Evolutionary conservation across 169 alveolate genomes (phyloP).

Genomic region (Cyclospora cayetanensis): DNA sequence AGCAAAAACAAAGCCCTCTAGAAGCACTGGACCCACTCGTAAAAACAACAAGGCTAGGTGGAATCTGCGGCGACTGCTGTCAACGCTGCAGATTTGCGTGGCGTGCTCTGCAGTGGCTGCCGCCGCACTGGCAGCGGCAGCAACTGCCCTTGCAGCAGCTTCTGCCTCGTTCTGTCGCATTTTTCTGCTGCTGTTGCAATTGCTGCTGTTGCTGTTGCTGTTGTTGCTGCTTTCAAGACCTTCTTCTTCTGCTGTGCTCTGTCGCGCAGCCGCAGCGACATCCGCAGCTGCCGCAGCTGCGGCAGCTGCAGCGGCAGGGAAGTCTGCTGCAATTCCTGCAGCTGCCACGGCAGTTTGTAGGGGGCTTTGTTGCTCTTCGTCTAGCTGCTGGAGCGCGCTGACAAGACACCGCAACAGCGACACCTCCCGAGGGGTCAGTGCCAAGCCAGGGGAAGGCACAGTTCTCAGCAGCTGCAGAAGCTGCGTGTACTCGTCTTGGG

Average conservation of each 20-base stretch:
- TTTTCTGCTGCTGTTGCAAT: background rate
- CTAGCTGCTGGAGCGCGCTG: conserved; percentile 43
- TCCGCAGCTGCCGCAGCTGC: conserved; percentile 14
- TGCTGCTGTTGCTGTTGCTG: background rate
- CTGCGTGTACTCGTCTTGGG: background rate
- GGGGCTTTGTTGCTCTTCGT: conserved; percentile 3
- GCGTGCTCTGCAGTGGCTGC: background rate
- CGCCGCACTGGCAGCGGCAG: conserved; percentile 1
- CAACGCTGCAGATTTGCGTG: background rate
- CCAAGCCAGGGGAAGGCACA: conserved; percentile 41
- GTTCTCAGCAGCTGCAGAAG: conserved; percentile 55
- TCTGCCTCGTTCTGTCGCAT: background rate
- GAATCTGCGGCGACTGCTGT: background rate
- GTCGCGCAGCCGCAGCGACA: background rate
- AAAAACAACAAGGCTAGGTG: background rate
- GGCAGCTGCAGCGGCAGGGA: conserved; percentile 65
- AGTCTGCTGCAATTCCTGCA: conserved; percentile 38
- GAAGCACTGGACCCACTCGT: background rate
- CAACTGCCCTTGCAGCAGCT: background rate
- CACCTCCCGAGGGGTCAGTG: conserved; percentile 62
- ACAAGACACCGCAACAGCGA: conserved; percentile 43
- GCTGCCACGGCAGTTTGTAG: conserved; percentile 4
- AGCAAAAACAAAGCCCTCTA: background rate
- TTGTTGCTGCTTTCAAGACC: background rate
- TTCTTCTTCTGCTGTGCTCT: background rate